Evolutionary conservation across 139 green algal species (phyloP), one percentile per base, ranked within the genome.

Genomic region (Coelastrella sp.): DNA sequence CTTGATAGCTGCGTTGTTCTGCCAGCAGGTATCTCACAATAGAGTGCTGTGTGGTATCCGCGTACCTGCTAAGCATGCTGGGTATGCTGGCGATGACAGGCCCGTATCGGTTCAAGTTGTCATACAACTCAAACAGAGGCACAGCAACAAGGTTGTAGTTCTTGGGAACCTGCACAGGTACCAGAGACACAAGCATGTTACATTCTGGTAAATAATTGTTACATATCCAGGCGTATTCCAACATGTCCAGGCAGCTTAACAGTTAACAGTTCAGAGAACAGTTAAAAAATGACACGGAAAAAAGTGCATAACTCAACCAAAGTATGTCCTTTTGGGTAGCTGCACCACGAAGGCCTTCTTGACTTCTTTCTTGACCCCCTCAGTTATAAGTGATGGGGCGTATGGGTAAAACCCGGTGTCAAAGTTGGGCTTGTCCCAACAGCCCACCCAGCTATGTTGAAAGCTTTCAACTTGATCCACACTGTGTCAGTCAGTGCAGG

Each of bases 331-430:
- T 85, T 99, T 98, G 2, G 97, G 96, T 74, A 99, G 93, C 14
- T 94, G 95, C 77, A 99, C 93, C 4, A 99, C 60, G 79, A 97
- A 99, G 19, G 99, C 88, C 90, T 96, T 96, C 89, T 96, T 96
- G 78, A 94, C 92, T 86, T 99, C 98, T n/a, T n/a, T n/a, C n/a
- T n/a, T n/a, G n/a, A n/a, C n/a, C n/a, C n/a, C n/a, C 92, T 99
- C 99, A 22, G 98, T 98, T 73, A 99, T 96, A 94, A 99, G 98
- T 11, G 98, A 87, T 1, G 98, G 98, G 54, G 97, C 85, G 92
- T 99, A 99, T 0, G 98, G 98, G 92, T 99, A 99, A 91, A 99
- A 95, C 23, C 96, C 73, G 3, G 95, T 97, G 93, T 99, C 98
- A 92, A 99, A 99, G 90, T 98, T 98, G 19, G 98, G 96, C n/a